Base-by-base conservation (phyloP, 352 stramenopile species). In the Aphanomyces stellatus region DNA sequence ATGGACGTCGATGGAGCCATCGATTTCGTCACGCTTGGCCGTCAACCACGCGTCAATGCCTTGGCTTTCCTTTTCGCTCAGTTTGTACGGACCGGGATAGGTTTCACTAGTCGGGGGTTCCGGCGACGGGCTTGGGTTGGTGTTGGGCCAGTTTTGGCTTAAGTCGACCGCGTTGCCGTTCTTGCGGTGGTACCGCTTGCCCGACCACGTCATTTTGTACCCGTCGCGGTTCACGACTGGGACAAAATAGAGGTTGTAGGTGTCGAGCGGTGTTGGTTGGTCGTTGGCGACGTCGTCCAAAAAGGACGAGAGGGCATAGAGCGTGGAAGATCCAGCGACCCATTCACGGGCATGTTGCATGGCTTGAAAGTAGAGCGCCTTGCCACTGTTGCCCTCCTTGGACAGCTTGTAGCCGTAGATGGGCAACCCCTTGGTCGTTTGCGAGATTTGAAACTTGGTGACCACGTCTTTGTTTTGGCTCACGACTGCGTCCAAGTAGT, bases 211-310 rank as follows among this genome's bases (percentile, higher is more conserved):
- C 65, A 88, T 87, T n/a, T 81, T 72, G 71, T 90, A 93, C 19
- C 84, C 84, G 42, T 92, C 84, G 48, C 88, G 72, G 61, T 92
- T 92, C 40, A 90, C 79, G 61, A 92, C 74, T 1, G 84, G 84
- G 27, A 90, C 80, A 53, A 92, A 88, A 64, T 88, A 88, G 78
- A 81, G 86, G 71, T 92, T 79, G 51, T 82, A 81, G 51, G 2
- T 69, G 43, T n/a, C 49, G 11, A 24, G 17, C 13, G 49, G 27
- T 30, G 59, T 65, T 7, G 69, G 25, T 30, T 74, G 61, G 51
- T 67, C 69, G 62, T 60, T 70, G 48, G 62, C 53, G 31, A 76
- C 51, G 24, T 51, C 69, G 40, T 76, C 72, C 17, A 76, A 55
- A 19, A 76, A 64, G 51, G 72, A 43, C 33, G 72, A 65, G 24